These are phyloP conservation scores for Globisporangium yorkense DNA, from an alignment of 352 stramenopile species.

Conservation along the genomic window DNA sequence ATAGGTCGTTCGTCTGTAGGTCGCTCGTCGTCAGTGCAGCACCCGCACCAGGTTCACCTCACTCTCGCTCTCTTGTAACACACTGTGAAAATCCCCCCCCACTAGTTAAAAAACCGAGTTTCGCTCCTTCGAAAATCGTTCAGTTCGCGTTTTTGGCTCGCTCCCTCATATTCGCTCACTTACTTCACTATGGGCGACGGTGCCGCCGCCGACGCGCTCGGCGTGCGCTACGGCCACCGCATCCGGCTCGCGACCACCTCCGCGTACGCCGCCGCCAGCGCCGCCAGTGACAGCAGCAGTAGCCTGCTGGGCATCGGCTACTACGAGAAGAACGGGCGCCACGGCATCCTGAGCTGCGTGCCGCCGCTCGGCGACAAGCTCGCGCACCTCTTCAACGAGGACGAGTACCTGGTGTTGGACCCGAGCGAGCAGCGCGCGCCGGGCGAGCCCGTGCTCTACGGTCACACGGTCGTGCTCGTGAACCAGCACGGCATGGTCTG, in stretches of 20 bases:
- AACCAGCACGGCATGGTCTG: constrained; percentile 82
- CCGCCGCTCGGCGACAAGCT: constrained; percentile 66
- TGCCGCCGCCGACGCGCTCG: constrained; percentile 13
- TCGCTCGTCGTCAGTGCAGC: too few species aligned
- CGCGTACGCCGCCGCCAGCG: constrained; percentile 31
- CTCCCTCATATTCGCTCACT: neutral
- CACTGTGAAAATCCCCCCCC: too few species aligned
- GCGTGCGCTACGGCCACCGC: constrained; percentile 65
- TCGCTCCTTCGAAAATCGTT: neutral
- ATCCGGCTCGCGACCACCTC: constrained; percentile 54
- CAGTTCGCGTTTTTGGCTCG: neutral
- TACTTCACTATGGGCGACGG: constrained; percentile 16
- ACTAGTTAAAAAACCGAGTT: neutral
- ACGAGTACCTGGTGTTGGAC: constrained; percentile 77
- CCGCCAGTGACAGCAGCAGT: neutral
- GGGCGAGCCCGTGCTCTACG: constrained; percentile 61
- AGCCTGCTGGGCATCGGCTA: constrained; percentile 55
- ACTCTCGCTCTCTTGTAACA: too few species aligned
- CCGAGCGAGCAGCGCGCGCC: constrained; percentile 33
- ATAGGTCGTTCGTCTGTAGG: too few species aligned
- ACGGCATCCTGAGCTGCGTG: constrained; percentile 79
- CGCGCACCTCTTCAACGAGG: constrained; percentile 74
- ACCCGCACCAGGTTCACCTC: too few species aligned
- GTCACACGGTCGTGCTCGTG: constrained; percentile 70
- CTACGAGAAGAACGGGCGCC: constrained; percentile 85